Conservation (phyloP, 805 yeast genomes). For the Yamadazyma laniorum region DNA sequence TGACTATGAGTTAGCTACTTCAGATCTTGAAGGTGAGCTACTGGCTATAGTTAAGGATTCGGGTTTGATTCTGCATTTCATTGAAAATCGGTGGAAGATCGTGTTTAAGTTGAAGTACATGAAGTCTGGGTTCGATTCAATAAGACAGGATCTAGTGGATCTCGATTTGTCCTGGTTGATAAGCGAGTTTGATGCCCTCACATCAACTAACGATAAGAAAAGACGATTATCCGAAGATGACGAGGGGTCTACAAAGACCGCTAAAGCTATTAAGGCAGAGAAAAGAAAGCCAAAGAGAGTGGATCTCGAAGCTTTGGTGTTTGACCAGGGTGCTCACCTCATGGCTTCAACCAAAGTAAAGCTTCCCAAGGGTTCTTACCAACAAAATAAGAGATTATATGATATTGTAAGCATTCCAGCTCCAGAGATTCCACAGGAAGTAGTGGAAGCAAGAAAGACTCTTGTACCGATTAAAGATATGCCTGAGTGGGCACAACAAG, state of each 20-base stretch:
- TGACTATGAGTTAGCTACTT: neutral
- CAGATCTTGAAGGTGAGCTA: slow-evolving; percentile 1
- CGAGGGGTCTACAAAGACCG: neutral
- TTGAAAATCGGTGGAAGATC: slow-evolving; percentile 26
- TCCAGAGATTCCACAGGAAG: slow-evolving; percentile 51
- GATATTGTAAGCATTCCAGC: slow-evolving; percentile 94
- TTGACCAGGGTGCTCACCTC: slow-evolving; percentile 72
- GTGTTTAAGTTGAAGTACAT: slow-evolving; percentile 49
- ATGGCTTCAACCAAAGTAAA: slow-evolving; percentile 65
- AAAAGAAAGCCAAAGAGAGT: slow-evolving; percentile 49
- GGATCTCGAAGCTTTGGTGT: slow-evolving; percentile 61
- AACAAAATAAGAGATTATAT: slow-evolving; percentile 66
- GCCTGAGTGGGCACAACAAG: slow-evolving; percentile 80
- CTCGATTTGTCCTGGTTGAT: slow-evolving; percentile 39
- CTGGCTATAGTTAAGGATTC: slow-evolving; percentile 2
- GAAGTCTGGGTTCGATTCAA: slow-evolving; percentile 14
- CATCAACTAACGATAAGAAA: slow-evolving; percentile 19
- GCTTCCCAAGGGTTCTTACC: slow-evolving; percentile 82
- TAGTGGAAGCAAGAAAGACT: slow-evolving; percentile 29
- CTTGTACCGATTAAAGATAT: slow-evolving; percentile 58
- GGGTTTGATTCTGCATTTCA: neutral
- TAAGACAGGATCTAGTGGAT: slow-evolving; percentile 43
- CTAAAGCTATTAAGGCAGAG: slow-evolving; percentile 8
- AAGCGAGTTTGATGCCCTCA: neutral
- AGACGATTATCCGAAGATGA: slow-evolving; percentile 13